Conservation (phyloP, 805 yeast species). For the Candida andamanensis region DNA sequence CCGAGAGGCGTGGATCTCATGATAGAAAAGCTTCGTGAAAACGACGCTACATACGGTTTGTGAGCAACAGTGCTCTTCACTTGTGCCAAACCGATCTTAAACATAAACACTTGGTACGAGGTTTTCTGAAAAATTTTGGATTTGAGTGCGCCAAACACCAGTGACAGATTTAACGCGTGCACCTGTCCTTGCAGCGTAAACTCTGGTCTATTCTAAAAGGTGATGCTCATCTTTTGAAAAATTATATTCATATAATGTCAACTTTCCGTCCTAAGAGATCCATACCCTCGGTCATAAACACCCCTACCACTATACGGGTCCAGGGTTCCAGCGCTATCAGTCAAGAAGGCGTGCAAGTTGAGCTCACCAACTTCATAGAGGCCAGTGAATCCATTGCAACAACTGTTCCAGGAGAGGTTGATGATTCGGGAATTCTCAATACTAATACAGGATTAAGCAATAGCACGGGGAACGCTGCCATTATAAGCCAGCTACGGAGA, state of each 20-base stretch:
- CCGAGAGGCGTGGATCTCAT: slow-evolving; percentile 3
- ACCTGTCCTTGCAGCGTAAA: background rate
- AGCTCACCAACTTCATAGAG: slow-evolving; percentile 39
- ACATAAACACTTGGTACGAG: background rate
- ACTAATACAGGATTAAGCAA: slow-evolving; percentile 30
- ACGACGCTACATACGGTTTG: too few relatives aligned
- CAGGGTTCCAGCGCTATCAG: slow-evolving; percentile 21
- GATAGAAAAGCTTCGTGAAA: slow-evolving; percentile 2
- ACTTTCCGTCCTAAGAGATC: slow-evolving; percentile 36
- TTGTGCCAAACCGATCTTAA: background rate
- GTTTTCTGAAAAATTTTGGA: background rate
- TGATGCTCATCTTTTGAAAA: background rate
- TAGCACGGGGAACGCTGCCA: slow-evolving; percentile 29
- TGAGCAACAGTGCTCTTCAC: too few relatives aligned
- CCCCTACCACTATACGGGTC: slow-evolving; percentile 41
- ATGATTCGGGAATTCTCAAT: slow-evolving; percentile 19
- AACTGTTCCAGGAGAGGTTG: slow-evolving; percentile 17
- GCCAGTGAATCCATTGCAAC: slow-evolving; percentile 32
- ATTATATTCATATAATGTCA: slow-evolving; percentile 3
- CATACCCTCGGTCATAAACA: slow-evolving; percentile 40
- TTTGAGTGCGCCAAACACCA: background rate
- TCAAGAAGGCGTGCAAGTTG: slow-evolving; percentile 41
- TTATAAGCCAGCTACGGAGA: slow-evolving; percentile 60
- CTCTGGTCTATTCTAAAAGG: background rate
- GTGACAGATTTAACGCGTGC: background rate